Evolutionary conservation across 305 asterid species (phyloP), one percentile per base, ranked within the genome.

Genomic region (Plantago rigida): DNA sequence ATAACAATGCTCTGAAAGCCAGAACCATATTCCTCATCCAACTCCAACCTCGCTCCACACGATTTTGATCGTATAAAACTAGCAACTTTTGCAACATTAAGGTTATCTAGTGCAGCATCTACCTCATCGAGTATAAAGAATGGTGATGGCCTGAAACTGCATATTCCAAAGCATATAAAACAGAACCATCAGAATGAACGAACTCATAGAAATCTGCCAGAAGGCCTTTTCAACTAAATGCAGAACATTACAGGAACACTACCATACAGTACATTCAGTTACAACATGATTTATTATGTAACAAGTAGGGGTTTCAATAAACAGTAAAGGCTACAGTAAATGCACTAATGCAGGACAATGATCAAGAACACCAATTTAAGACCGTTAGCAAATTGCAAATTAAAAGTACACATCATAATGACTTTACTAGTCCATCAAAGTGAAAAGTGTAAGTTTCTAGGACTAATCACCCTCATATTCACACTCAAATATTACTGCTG

Each of bases 1-100:
- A 93, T 93, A 70, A 93, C 99, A n/a, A 93, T 93, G 77, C 97
- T 93, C 79, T 93, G 97, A 68, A 93, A 93, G 59, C 96, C 94
- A 31, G 79, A 72, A 54, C 97, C 99, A 55, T 72, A 82, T 24
- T 78, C 84, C 17, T 62, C 69, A 62, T 82, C 83, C 69, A 64
- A 53, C 42, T 70, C 82, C 56, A 60, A 2, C 56, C 89, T 68
- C 65, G 84, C 90, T 62, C 78, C 89, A 63, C 97, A 93, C 14
- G 97, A 93, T 77, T 85, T 89, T 67, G 95, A 77, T 78, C 90
- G 84, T 62, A 93, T 85, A 64, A 93, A 93, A 75, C 99, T 87
- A 57, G 99, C 99, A 31, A 93, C 95, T 77, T 93, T 93, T 66
- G 99, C 97, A 11, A 93, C 99, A 67, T 93, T 93, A 56, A 93